Base-by-base conservation (phyloP, 1,284 basidiomycete genomes). In the Stygiomarasmius scandens region DNA sequence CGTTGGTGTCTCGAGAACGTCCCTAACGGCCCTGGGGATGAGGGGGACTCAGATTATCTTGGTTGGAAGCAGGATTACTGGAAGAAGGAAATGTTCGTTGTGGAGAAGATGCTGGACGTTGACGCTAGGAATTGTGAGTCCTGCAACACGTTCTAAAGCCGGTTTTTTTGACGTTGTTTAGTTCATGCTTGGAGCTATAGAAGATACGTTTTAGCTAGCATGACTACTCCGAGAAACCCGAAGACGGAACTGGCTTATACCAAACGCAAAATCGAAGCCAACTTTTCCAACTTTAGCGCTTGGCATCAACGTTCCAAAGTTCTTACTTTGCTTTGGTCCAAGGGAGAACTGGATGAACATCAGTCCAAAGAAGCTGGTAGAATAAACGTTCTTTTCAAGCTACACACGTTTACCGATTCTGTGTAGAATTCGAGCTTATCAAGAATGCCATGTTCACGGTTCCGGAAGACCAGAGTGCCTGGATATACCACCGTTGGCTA, bases 401-500 rank as follows among this genome's bases (percentile, higher is more conserved):
- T 24, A 49, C 49, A 43, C 43, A 49, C 61, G 29, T 38, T 27
- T 59, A 53, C 45, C 47, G 19, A 38, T 29, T 23, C 61, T 38
- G 34, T 23, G 44, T 34, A 94, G 97, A 99, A 69, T 93, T 96
- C 67, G 93, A 96, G 49, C 80, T 98, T 11, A 89, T 98, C 20
- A 85, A 89, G 63, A 95, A 97, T 67, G 97, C 96, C 0, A 85
- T 99, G 76, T 99, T 95, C 75, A 98, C 96, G 0, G 96, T 98
- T 69, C 97, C 97, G 1, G 85, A 86, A 49, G 97, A 99, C 72
- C 95, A 98, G 72, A 95, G 93, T 60, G 94, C 94, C 0, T 99
- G 97, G 97, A 86, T 98, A 55, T 99, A 99, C 71, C 97, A 99
- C 68, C 85, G 94, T 16, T 99, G 96, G 96, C 82, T 99, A 0